Percentiles rank a stretch among this genome's conserved stretches.
Evolutionary conservation across 805 yeast genomes (phyloP).

Genomic region (Grigorovia transvaalensis): DNA sequence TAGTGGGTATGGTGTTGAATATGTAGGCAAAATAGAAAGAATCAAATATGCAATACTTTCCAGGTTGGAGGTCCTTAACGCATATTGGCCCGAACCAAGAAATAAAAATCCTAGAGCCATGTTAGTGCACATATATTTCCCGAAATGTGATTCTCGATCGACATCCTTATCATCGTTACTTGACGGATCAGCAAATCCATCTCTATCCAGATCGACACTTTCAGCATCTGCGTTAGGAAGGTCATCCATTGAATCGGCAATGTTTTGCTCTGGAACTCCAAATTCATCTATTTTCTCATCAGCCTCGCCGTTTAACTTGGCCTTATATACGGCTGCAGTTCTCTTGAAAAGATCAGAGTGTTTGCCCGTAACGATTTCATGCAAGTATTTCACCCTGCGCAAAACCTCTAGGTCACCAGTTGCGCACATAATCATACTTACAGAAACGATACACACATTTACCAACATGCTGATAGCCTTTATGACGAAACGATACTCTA

Average conservation of each 20-base stretch:
- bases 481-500: conserved; percentile 48
- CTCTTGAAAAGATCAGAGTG: conserved; percentile 18
- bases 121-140: conserved; percentile 67
- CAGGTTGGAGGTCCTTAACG: conserved; percentile 52
- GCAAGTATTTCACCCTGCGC: conserved; percentile 59
- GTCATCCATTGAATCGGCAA: neutral
- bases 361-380: conserved; percentile 41
- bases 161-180: conserved; percentile 6
- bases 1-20: conserved; percentile 38
- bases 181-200: conserved; percentile 2
- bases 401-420: conserved; percentile 78
- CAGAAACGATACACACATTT: conserved; percentile 50
- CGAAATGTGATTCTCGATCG: conserved; percentile 36
- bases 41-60: conserved; percentile 35
- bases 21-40: conserved; percentile 61
- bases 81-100: conserved; percentile 87
- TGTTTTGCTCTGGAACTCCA: neutral
- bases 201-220: conserved; percentile 2
- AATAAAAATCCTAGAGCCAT: conserved; percentile 81
- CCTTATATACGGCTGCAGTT: neutral
- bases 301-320: neutral
- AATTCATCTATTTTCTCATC: neutral
- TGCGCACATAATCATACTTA: conserved; percentile 77
- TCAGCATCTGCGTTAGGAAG: neutral
- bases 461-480: conserved; percentile 44